Conservation (phyloP, 257 asterid genomes). For the Ophiorrhiza pumila region DNA sequence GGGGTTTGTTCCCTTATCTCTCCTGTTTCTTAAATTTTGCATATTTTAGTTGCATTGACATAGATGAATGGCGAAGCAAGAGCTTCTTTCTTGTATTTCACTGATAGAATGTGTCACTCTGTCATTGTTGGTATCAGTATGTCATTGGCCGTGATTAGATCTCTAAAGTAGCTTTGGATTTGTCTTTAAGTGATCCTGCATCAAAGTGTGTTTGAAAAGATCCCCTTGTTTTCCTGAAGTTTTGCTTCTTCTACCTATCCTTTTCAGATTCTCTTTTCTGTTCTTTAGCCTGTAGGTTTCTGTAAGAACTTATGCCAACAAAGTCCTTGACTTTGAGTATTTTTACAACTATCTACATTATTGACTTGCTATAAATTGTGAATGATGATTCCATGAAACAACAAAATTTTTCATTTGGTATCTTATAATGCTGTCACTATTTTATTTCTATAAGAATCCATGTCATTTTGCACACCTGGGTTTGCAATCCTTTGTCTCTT, state of each 20-base stretch:
- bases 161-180: neutral
- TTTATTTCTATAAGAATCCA: neutral
- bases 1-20: conserved; percentile 57
- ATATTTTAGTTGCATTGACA: neutral
- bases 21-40: conserved; percentile 15
- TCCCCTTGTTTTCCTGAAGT: neutral
- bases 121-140: neutral
- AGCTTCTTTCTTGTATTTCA: neutral
- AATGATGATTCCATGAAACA: neutral
- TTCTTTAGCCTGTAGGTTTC: neutral
- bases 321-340: neutral
- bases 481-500: neutral
- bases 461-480: neutral
- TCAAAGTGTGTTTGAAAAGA: neutral
- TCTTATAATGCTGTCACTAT: neutral
- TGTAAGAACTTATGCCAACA: neutral
- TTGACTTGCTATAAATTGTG: neutral
- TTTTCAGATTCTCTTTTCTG: neutral
- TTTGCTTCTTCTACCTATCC: neutral
- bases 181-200: neutral
- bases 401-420: neutral
- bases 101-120: neutral
- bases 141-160: neutral
- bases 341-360: neutral
- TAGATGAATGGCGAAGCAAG: neutral